Conservation (phyloP, 2,329 filamentous ascomycete genomes). For the Ophiostoma ips region DNA sequence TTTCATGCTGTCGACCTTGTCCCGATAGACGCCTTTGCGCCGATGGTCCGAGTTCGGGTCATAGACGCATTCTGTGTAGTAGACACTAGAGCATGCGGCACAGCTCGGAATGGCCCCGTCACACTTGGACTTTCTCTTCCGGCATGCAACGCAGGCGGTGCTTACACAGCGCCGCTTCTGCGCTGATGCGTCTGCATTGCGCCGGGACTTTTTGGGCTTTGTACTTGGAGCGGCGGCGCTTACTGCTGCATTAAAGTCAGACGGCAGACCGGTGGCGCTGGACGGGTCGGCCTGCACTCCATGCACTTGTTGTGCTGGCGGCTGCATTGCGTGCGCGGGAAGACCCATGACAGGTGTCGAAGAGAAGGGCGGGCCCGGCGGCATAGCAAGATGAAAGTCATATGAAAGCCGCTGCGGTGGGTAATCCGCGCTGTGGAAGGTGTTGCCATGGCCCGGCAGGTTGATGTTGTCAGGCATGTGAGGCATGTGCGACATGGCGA, state of each 20-base stretch:
- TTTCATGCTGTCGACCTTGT: constrained; percentile 80
- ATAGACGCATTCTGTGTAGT: constrained; percentile 81
- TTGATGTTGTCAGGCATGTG: neutral
- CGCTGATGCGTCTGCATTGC: constrained; percentile 30
- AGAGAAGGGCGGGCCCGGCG: neutral
- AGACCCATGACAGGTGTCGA: neutral
- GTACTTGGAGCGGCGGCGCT: constrained; percentile 13
- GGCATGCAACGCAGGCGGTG: constrained; percentile 71
- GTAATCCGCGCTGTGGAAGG: neutral
- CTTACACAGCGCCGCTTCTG: constrained; percentile 67
- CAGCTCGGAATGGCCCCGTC: constrained; percentile 86
- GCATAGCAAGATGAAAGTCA: neutral
- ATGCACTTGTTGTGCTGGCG: neutral
- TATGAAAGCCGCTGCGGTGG: neutral
- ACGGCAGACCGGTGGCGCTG: neutral
- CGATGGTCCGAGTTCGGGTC: constrained; percentile 93
- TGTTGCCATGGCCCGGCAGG: neutral
- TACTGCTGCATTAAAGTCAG: neutral
- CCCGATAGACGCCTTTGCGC: constrained; percentile 91
- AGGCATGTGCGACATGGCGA: neutral
- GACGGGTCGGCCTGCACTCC: neutral
- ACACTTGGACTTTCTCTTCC: constrained; percentile 73
- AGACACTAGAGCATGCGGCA: constrained; percentile 90
- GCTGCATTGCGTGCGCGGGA: neutral
- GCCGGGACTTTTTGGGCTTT: constrained; percentile 34